Base-by-base conservation (phyloP, 768 basidiomycete genomes). In the Asterophora parasitica region DNA sequence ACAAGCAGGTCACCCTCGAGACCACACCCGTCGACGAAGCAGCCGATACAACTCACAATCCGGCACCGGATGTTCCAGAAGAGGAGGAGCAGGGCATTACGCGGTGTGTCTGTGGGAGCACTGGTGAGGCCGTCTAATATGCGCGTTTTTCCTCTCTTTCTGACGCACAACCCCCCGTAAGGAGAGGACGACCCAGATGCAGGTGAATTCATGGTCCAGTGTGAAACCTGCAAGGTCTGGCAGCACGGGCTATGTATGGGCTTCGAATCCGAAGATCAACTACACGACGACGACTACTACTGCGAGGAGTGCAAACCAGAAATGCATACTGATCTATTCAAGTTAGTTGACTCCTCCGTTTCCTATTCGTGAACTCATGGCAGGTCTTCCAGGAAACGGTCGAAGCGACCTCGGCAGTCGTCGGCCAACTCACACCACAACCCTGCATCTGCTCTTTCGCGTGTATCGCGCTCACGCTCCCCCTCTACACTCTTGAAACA, bases 161-260 rank as follows among this genome's bases (percentile, higher is more conserved):
- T 69, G 59, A 58, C 52, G 50, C 48, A 54, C 38, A 50, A 49
- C 46, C 49, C 44, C 53, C 48, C 52, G 61, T 56, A 64, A 68
- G 69, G 67, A 74, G 85, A 87, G 64, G 83, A 84, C 58, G 84
- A 86, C 61, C 79, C 81, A 44, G 83, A 86, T 62, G 90, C 88
- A 43, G 90, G 92, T 40, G 93, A 92, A 64, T 90, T 95, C 71
- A 96, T 97, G 91, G 92, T 97, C 42, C 88, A 92, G 65, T 99
- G 95, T 69, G 95, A 98, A 69, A 84, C 76, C 36, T 99, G 95
- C 73, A 89, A 93, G 60, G 91, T 90, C 46, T 99, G 95, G 95
- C 95, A 99, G 68, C 95, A 99, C 64, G 93, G 93, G 3, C 76
- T 84, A 8, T 99, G 96, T 70, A 92, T 99, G 82, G 95, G 93